Conservation (phyloP, 2,329 filamentous ascomycete genomes). For the Fusarium devonianum region DNA sequence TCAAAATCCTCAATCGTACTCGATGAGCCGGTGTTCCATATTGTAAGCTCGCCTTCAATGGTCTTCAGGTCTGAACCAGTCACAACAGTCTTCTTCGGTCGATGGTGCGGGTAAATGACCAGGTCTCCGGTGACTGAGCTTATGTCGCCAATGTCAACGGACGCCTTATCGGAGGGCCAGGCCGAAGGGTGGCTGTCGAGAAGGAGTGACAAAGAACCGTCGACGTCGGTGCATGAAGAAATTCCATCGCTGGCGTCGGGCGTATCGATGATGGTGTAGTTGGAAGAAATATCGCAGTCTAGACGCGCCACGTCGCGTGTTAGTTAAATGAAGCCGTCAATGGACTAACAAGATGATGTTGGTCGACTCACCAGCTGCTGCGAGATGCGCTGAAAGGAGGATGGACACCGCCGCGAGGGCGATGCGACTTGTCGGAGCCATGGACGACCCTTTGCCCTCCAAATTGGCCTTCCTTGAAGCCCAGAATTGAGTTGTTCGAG, state of each 20-base stretch:
- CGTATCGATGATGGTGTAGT: slow-evolving; percentile 39
- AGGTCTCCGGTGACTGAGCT: slow-evolving; percentile 33
- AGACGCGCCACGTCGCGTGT: slow-evolving; percentile 6
- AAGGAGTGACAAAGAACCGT: slow-evolving; percentile 41
- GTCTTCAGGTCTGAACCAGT: slow-evolving; percentile 33
- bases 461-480: slow-evolving; percentile 21
- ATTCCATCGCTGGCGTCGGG: slow-evolving; percentile 32
- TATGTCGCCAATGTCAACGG: slow-evolving; percentile 38
- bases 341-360: background rate
- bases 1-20: slow-evolving; percentile 27
- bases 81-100: slow-evolving; percentile 37
- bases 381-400: slow-evolving; percentile 32
- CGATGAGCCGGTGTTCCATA: slow-evolving; percentile 35
- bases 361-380: slow-evolving; percentile 34
- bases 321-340: slow-evolving; percentile 1
- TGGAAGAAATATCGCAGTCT: slow-evolving; percentile 40
- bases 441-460: slow-evolving; percentile 32
- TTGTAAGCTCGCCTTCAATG: slow-evolving; percentile 33
- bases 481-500: slow-evolving; percentile 13
- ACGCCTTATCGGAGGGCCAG: slow-evolving; percentile 36
- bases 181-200: slow-evolving; percentile 35
- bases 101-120: slow-evolving; percentile 38
- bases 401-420: slow-evolving; percentile 37
- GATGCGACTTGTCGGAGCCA: slow-evolving; percentile 38
- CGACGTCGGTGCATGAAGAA: slow-evolving; percentile 36